Base-by-base conservation (phyloP, 345 rosid species). In the Geranium brycei region DNA sequence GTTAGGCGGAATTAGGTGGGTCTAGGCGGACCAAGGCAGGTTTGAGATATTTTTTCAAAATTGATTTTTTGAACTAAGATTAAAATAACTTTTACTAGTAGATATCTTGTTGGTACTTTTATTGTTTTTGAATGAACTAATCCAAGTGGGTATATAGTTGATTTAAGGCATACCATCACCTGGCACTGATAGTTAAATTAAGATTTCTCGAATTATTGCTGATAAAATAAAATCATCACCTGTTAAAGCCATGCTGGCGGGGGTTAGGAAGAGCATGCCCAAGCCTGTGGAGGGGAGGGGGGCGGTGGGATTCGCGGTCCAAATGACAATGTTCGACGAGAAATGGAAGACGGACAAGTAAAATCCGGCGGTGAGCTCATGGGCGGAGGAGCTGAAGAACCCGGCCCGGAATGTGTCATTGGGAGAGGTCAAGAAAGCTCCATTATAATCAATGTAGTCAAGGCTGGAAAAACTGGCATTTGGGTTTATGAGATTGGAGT, bases 241-340 rank as follows among this genome's bases (percentile, higher is more conserved):
- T 4, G 73, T 6, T 62, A 91, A 64, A 41, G 73, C 65, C 69
- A 91, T 81, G 64, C 98, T 95, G 47, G 69, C 53, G 4, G 61
- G 18, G 3, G 96, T 70, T 17, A 91, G 83, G 67, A 59, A 63
- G 87, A 91, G 77, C 31, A 60, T 47, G 6, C 95, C 92, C 0
- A 91, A 78, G 47, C 55, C 71, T 0, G 95, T 81, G 77, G 89
- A 68, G 2, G 98, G 87, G 7, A 38, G 47, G 47, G 47, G 47
- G 11, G 60, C 64, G 65, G 81, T 79, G 14, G 83, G 87, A 74
- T 87, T 87, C n/a, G 96, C 92, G 7, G 98, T 77, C 98, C 98
- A 91, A 70, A 89, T 79, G 64, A 87, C 76, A 38, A 68, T 61
- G 69, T 66, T 75, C 71, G 96, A 87, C 3, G 58, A 77, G 10